Percentiles rank a stretch among this genome's conserved stretches.
Evolutionary conservation across 192 early-diverging fungal species (phyloP).

Genomic region (Obelidium mucronatum): DNA sequence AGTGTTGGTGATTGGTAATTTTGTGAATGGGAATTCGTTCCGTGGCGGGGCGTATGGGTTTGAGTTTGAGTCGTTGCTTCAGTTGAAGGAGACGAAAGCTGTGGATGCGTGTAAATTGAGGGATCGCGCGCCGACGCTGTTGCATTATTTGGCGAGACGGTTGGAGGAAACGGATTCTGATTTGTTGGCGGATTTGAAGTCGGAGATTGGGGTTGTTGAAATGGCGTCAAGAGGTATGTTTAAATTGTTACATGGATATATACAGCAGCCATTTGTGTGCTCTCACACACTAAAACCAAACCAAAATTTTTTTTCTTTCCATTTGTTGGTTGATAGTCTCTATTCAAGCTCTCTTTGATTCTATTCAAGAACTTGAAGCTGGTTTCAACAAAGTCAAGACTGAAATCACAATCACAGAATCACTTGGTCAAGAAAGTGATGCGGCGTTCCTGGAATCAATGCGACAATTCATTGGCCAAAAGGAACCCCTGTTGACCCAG

Average conservation of each 20-base stretch:
- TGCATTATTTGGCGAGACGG: slow-evolving; percentile 55
- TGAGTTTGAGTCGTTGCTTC: slow-evolving; percentile 46
- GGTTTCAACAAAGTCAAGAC: slow-evolving; percentile 37
- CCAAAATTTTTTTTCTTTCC: not conserved
- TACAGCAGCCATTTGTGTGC: no score
- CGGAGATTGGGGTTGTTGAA: slow-evolving; percentile 52
- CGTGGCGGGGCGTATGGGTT: slow-evolving; percentile 61
- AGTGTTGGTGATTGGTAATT: slow-evolving; percentile 59
- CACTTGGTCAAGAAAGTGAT: slow-evolving; percentile 4
- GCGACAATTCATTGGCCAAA: slow-evolving; percentile 28
- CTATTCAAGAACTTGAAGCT: slow-evolving; percentile 36
- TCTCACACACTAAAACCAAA: no score
- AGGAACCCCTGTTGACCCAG: slow-evolving; percentile 40
- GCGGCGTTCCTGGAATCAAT: slow-evolving; percentile 41
- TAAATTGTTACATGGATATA: slow-evolving; percentile 30
- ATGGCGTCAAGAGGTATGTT: slow-evolving; percentile 37
- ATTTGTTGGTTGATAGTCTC: not conserved
- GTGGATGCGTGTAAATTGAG: slow-evolving; percentile 4
- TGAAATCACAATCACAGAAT: slow-evolving; percentile 36
- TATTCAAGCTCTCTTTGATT: slow-evolving; percentile 41
- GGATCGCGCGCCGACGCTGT: slow-evolving; percentile 48
- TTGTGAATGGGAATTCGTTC: slow-evolving; percentile 56
- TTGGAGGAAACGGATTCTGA: slow-evolving; percentile 46
- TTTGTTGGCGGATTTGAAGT: slow-evolving; percentile 39
- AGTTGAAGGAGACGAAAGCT: slow-evolving; percentile 54